Conservation (phyloP, 805 yeast species). For the Nematodospora valgi region DNA sequence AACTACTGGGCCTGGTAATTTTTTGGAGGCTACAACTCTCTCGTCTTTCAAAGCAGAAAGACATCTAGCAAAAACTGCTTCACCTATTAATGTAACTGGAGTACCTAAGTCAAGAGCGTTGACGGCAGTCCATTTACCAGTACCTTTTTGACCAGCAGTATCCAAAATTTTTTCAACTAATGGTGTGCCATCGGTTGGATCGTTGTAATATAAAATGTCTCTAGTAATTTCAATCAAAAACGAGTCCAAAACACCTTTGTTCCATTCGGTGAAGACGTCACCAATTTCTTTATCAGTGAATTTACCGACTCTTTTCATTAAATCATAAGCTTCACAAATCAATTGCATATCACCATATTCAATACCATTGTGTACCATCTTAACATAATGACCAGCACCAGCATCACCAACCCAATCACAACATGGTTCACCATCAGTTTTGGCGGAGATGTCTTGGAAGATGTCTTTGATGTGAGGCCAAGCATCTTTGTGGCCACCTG, state of each 20-base stretch:
- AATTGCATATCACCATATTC: slow-evolving; percentile 99
- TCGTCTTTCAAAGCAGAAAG: slow-evolving; percentile 88
- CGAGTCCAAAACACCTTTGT: slow-evolving; percentile 95
- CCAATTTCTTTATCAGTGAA: slow-evolving; percentile 89
- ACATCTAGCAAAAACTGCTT: slow-evolving; percentile 97
- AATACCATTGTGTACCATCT: slow-evolving; percentile 99
- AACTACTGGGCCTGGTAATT: slow-evolving; percentile 75
- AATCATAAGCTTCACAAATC: slow-evolving; percentile 96
- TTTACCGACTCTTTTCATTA: slow-evolving; percentile 91
- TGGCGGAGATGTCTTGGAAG: slow-evolving; percentile 94
- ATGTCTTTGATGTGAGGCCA: slow-evolving; percentile 98
- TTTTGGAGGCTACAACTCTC: slow-evolving; percentile 80
- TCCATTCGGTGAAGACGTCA: slow-evolving; percentile 89
- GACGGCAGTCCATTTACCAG: slow-evolving; percentile 99
- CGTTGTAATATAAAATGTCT: slow-evolving; percentile 87
- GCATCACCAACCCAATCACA: slow-evolving; percentile 99
- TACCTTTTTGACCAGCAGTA: slow-evolving; percentile 98
- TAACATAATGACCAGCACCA: slow-evolving; percentile 98
- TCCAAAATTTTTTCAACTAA: slow-evolving; percentile 95
- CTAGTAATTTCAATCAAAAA: slow-evolving; percentile 96
- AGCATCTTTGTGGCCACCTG: slow-evolving; percentile 97
- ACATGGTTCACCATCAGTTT: slow-evolving; percentile 98
- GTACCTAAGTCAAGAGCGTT: slow-evolving; percentile 96
- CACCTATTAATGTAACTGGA: slow-evolving; percentile 98
- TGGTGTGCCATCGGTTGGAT: slow-evolving; percentile 82